Conservation (phyloP, 345 rosid genomes). For the Trapa incisa region DNA sequence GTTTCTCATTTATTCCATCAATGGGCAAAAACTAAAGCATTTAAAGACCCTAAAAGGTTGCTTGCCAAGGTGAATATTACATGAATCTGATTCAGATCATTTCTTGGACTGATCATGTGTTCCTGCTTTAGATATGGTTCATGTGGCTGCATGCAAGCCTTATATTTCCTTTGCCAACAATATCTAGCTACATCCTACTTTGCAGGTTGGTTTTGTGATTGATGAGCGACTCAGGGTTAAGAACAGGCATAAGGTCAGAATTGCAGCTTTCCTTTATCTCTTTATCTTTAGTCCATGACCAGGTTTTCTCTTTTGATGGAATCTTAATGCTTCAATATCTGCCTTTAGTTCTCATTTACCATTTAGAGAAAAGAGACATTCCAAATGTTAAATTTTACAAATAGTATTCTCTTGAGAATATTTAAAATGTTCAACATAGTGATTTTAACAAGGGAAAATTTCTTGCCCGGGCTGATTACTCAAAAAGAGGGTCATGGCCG, state of each 20-base stretch:
- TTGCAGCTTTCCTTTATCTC: not conserved
- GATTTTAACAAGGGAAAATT: not conserved
- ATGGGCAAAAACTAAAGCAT: slow-evolving; percentile 93
- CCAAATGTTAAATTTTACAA: not conserved
- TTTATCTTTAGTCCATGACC: not conserved
- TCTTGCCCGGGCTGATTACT: not conserved
- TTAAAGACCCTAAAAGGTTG: slow-evolving; percentile 75
- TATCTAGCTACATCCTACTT: not conserved
- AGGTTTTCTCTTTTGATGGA: not conserved
- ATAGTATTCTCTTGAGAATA: not conserved
- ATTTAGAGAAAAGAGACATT: not conserved
- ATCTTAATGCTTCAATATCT: not conserved
- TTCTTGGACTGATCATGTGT: not conserved
- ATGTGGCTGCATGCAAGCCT: not conserved
- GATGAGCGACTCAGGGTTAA: slow-evolving; percentile 70
- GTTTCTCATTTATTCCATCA: slow-evolving; percentile 83
- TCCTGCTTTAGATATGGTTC: not conserved
- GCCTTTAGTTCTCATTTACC: not conserved
- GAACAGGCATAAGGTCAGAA: slow-evolving; percentile 68
- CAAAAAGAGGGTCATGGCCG: too few relatives aligned
- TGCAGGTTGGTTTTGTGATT: slow-evolving; percentile 71
- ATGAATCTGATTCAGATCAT: not conserved
- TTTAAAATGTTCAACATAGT: not conserved
- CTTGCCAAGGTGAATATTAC: slow-evolving; percentile 48
- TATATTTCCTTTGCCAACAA: not conserved